Evolutionary conservation across 2,329 filamentous ascomycete species (phyloP).

Genomic region (Aspergillus unguis): DNA sequence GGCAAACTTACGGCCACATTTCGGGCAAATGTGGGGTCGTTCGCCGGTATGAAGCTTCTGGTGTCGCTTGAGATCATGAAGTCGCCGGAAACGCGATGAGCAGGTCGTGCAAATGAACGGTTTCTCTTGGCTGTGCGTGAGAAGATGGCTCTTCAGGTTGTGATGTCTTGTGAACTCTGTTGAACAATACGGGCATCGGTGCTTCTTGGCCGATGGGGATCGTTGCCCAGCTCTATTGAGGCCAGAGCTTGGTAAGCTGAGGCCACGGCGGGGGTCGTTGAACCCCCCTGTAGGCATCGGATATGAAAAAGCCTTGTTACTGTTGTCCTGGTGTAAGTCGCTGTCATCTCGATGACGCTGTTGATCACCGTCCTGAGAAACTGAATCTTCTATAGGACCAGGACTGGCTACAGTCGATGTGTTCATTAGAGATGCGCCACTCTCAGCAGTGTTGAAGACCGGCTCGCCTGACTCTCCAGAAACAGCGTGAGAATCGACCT

Average conservation of each 20-base stretch:
- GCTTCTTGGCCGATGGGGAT: slow-evolving; percentile 78
- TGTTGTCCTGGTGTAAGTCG: slow-evolving; percentile 39
- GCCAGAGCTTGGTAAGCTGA: slow-evolving; percentile 57
- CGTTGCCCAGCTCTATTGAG: slow-evolving; percentile 58
- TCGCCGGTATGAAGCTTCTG: slow-evolving; percentile 96
- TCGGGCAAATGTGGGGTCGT: slow-evolving; percentile 89
- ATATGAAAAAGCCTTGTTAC: slow-evolving; percentile 61
- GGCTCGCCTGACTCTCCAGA: slow-evolving; percentile 47
- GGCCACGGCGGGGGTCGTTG: slow-evolving; percentile 54
- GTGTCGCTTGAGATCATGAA: slow-evolving; percentile 94
- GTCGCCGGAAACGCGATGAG: slow-evolving; percentile 81
- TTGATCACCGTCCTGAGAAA: slow-evolving; percentile 43
- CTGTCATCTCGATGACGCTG: slow-evolving; percentile 34
- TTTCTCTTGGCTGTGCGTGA: slow-evolving; percentile 98
- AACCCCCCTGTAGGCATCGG: slow-evolving; percentile 54
- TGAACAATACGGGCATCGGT: slow-evolving; percentile 94
- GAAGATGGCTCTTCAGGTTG: slow-evolving; percentile 93
- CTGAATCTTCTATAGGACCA: slow-evolving; percentile 44
- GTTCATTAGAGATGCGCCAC: slow-evolving; percentile 50
- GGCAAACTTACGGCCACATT: slow-evolving; percentile 91
- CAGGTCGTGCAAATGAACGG: slow-evolving; percentile 94
- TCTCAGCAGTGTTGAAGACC: slow-evolving; percentile 51
- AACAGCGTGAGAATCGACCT: slow-evolving; percentile 50
- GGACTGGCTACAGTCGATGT: slow-evolving; percentile 49
- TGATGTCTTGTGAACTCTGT: slow-evolving; percentile 97